phyloP scores from a whole-genome alignment of 31 red algal species.

The Bonnemaisonia californica region DNA sequence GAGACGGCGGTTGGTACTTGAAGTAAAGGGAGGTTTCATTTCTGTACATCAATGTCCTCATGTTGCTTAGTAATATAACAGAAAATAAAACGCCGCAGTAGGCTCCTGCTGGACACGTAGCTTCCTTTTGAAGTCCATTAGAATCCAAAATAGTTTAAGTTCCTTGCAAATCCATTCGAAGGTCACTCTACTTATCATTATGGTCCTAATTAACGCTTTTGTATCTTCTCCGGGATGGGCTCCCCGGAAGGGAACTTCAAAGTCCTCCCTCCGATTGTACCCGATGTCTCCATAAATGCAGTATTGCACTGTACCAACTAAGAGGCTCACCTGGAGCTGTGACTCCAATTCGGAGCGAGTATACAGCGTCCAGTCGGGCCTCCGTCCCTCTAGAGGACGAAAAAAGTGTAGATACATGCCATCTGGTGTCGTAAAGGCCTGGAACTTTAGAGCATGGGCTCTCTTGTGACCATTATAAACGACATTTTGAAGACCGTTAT shows the following conservation, averaged over 20 bases:
- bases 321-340: not conserved
- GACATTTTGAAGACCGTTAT: not conserved
- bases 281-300: constrained; percentile 13
- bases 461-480: not conserved
- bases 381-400: not conserved
- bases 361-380: not conserved
- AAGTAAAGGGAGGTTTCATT: no score
- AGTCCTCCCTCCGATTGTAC: not conserved
- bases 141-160: not conserved
- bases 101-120: not conserved
- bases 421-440: not conserved
- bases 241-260: constrained; percentile 5
- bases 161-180: constrained; percentile 32
- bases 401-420: no score
- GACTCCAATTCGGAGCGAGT: not conserved
- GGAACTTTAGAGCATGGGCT: not conserved
- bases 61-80: not conserved
- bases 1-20: no score
- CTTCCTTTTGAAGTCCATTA: constrained; percentile 10
- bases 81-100: not conserved
- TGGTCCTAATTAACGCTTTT: constrained; percentile 1
- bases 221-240: not conserved
- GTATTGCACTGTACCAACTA: not conserved
- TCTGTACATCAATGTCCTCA: not conserved
- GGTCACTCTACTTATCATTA: not conserved